A percentile compares a stretch with the other conserved stretches of the same genome.
phyloP scores from a whole-genome alignment of 495 filamentous ascomycete genomes.

The Neurospora sp. region DNA sequence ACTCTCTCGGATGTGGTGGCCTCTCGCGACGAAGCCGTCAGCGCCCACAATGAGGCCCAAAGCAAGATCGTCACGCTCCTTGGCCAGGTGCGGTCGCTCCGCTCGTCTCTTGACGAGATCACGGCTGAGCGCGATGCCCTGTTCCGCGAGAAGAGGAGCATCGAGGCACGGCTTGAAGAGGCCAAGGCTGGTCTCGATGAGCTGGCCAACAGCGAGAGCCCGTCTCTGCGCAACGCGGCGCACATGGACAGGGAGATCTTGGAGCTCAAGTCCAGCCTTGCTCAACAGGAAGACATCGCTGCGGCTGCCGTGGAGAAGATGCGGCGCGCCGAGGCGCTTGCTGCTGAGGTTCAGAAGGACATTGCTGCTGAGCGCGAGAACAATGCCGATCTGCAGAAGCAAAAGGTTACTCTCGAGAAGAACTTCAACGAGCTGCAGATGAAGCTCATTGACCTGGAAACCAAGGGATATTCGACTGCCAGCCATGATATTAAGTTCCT shows the following conservation, averaged over 20 bases:
- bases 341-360: constrained; percentile 86
- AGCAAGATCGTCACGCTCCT: constrained; percentile 80
- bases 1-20: constrained; percentile 82
- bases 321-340: constrained; percentile 86
- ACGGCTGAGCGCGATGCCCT: constrained; percentile 76
- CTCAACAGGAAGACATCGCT: constrained; percentile 89
- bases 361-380: constrained; percentile 81
- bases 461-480: constrained; percentile 87
- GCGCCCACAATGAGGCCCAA: constrained; percentile 91
- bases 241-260: constrained; percentile 82
- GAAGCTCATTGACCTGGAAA: constrained; percentile 84
- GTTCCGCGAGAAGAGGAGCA: constrained; percentile 77
- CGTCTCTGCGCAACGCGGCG: constrained; percentile 85
- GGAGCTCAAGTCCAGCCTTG: constrained; percentile 79
- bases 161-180: constrained; percentile 81
- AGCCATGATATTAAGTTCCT: constrained; percentile 94
- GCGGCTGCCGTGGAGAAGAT: constrained; percentile 93
- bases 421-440: constrained; percentile 84
- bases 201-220: constrained; percentile 73
- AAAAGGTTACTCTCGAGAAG: constrained; percentile 87
- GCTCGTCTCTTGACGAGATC: constrained; percentile 77
- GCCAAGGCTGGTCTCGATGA: constrained; percentile 89
- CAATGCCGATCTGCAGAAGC: constrained; percentile 76
- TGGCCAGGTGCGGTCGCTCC: constrained; percentile 80
- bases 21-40: constrained; percentile 84